Evolutionary conservation across 106 monocot species (phyloP).

Genomic region (Dioscorea dumetorum): DNA sequence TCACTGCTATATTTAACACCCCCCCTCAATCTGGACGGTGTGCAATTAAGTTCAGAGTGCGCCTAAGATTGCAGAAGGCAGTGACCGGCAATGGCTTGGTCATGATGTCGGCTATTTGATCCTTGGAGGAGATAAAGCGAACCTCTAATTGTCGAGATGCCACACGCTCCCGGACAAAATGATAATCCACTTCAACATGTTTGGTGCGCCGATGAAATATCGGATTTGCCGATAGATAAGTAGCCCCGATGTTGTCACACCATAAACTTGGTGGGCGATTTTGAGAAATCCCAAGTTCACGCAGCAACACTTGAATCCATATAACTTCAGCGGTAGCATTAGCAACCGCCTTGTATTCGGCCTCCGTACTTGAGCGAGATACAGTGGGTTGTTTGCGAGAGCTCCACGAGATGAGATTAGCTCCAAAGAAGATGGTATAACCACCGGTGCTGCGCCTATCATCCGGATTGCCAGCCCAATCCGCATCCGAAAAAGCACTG

Average conservation of each 20-base stretch:
- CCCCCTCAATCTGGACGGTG: no score
- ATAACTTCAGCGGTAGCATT: not conserved
- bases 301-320: not conserved
- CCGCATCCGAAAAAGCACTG: not conserved
- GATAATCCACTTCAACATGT: slow-evolving; percentile 13
- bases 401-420: slow-evolving; percentile 10
- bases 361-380: slow-evolving; percentile 5
- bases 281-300: not conserved
- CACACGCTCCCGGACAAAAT: not conserved
- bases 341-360: slow-evolving; percentile 5
- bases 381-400: slow-evolving; percentile 16
- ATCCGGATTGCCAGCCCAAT: not conserved
- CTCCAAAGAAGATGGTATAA: slow-evolving; percentile 4
- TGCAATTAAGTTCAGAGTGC: no score
- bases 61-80: no score
- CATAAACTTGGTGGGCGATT: not conserved
- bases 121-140: not conserved
- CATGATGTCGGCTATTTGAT: not conserved
- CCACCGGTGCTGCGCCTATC: not conserved
- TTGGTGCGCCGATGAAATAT: slow-evolving; percentile 9
- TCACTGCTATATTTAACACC: no score
- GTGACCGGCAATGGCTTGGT: slow-evolving; percentile 1
- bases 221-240: slow-evolving; percentile 1
- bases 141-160: not conserved
- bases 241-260: slow-evolving; percentile 15